Conservation (phyloP, 306 rosid species). For the Quercus wislizeni region DNA sequence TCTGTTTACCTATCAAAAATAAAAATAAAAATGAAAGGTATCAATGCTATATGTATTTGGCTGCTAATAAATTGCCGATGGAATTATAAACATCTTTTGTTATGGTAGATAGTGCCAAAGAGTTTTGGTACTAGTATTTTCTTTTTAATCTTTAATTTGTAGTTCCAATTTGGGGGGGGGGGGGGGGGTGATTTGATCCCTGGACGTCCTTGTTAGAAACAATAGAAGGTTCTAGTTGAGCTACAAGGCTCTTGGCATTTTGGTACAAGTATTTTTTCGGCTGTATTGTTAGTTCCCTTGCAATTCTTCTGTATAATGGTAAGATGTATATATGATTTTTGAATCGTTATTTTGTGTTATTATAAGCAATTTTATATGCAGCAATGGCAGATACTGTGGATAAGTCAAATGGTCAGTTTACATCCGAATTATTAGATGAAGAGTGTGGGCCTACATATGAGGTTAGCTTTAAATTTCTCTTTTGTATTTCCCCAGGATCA, state of each 20-base stretch:
- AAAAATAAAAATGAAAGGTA: neutral
- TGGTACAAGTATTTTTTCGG: neutral
- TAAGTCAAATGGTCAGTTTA: conserved; percentile 43
- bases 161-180: no score
- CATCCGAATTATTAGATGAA: conserved; percentile 47
- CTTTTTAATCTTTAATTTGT: no score
- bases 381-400: conserved; percentile 49
- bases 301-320: conserved; percentile 2
- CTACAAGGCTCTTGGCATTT: no score
- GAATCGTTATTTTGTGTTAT: neutral
- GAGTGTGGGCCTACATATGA: conserved; percentile 47
- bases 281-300: neutral
- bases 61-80: neutral
- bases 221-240: no score
- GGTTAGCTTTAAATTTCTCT: conserved; percentile 46
- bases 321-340: conserved; percentile 16
- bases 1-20: no score
- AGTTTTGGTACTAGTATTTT: neutral
- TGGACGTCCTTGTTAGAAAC: no score
- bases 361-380: conserved; percentile 31
- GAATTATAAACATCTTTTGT: neutral
- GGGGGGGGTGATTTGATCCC: no score
- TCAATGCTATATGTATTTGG: neutral
- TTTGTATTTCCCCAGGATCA: neutral
- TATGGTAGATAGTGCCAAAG: neutral